Base-by-base conservation (phyloP, 805 yeast genomes). In the Candida ficus region DNA sequence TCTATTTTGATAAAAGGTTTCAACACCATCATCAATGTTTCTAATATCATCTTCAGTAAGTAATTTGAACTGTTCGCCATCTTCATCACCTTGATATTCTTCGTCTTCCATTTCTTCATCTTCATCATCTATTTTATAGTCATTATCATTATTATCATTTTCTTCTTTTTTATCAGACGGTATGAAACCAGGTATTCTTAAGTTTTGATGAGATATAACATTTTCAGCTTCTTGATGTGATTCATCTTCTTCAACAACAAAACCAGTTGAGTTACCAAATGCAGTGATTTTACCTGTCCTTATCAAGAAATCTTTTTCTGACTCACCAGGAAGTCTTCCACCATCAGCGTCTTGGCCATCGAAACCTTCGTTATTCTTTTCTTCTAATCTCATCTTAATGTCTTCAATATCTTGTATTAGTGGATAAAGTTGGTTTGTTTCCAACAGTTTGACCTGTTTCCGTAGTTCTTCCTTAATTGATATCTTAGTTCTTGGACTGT, bases 211-310 rank as follows among this genome's bases (percentile, higher is more conserved):
- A 2, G 56, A 42, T 4, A 44, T 43, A 1, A 38, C 37, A 7
- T 43, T 31, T 7, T 28, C 35, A 13, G 50, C 44, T 14, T 34
- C 52, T 1, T 26, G 39, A 27, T 39, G 48, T 5, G 45, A 47
- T 1, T 53, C 61, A 12, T 57, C 62, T 13, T 57, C 65, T 2
- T 64, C 71, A 4, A 56, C 51, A 11, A 48, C 70, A 50, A 87
- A 83, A 2, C 77, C 80, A 30, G 71, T 68, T 17, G 76, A 63
- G 23, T 76, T 75, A 10, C 96, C 95, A 67, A 93, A 93, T 1
- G 98, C 98, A 0, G 99, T 93, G 41, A 89, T 77, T 58, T 88
- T 80, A 22, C 99, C 99, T 0, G 91, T 90, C 48, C 99, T 71
- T 0, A 93, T 76, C 45, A 93, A 67, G 54, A 62, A 90, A 37